These are phyloP conservation scores for Tricholoma hemisulphureum DNA, from an alignment of 768 basidiomycete species.

Conservation along the genomic window DNA sequence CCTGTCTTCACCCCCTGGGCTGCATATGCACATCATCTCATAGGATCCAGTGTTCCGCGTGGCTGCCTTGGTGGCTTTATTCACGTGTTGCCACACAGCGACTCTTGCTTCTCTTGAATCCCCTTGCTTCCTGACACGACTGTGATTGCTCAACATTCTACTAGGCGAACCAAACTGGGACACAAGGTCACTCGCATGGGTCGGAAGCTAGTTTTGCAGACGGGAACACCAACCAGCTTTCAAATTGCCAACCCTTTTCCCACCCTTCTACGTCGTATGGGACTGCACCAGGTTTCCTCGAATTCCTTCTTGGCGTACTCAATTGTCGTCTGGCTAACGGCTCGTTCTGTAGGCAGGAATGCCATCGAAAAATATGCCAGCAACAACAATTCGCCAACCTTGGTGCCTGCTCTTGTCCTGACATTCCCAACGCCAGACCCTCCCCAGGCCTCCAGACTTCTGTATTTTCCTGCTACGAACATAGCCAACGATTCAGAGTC, in stretches of 20 bases:
- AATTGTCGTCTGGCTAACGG: background rate
- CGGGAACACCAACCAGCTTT: background rate
- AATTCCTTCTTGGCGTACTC: background rate
- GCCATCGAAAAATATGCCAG: background rate
- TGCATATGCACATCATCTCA: background rate
- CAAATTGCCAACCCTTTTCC: background rate
- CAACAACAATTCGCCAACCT: background rate
- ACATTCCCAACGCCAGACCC: background rate
- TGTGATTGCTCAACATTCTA: background rate
- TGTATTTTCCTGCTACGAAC: background rate
- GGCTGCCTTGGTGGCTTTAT: background rate
- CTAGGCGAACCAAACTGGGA: background rate
- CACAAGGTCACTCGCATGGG: background rate
- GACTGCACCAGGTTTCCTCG: background rate
- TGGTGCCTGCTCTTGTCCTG: background rate
- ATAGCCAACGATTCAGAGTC: background rate
- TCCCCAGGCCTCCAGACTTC: background rate
- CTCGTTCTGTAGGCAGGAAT: too few species aligned
- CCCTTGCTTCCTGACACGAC: background rate
- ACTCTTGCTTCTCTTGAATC: background rate
- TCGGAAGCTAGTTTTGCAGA: background rate
- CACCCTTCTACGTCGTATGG: background rate
- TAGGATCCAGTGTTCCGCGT: background rate
- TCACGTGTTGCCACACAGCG: background rate
- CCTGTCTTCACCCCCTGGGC: background rate